Percentiles rank a stretch among this genome's conserved stretches.
phyloP scores from a whole-genome alignment of 352 stramenopile genomes.

The Pythium rhizo-oryzae region DNA sequence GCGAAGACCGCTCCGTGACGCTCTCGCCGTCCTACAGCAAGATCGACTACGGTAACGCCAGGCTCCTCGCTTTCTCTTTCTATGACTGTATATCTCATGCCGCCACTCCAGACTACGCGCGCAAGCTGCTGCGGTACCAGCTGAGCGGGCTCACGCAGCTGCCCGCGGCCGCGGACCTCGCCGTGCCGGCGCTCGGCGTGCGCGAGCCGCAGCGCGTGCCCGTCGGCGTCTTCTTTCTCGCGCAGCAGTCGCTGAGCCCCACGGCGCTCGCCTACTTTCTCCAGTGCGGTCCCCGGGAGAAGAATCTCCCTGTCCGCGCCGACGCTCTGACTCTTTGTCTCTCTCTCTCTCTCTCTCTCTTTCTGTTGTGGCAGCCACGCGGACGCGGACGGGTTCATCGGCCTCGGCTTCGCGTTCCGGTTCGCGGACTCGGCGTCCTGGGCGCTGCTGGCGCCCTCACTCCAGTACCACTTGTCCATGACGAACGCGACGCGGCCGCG shows the following conservation, averaged over 20 bases:
- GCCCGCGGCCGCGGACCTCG: slow-evolving; percentile 27
- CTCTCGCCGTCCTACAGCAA: slow-evolving; percentile 1
- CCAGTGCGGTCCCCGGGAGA: slow-evolving; percentile 13
- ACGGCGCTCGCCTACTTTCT: slow-evolving; percentile 56
- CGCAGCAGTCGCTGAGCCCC: slow-evolving; percentile 46
- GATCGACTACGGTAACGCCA: slow-evolving; percentile 42
- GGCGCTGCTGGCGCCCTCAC: slow-evolving; percentile 15
- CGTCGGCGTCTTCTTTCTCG: slow-evolving; percentile 47
- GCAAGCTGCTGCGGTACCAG: slow-evolving; percentile 53
- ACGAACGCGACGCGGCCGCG: not conserved
- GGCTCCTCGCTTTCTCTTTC: not conserved
- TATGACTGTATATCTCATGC: not conserved
- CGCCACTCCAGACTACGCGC: slow-evolving; percentile 47
- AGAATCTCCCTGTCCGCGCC: too few relatives aligned
- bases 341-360: not conserved
- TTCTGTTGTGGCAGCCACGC: slow-evolving; percentile 31
- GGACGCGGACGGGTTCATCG: slow-evolving; percentile 55
- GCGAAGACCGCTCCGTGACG: slow-evolving; percentile 31
- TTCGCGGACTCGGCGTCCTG: slow-evolving; percentile 42
- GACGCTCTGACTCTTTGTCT: too few relatives aligned
- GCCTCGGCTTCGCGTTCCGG: slow-evolving; percentile 47
- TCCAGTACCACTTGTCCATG: slow-evolving; percentile 17
- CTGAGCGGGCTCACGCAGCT: slow-evolving; percentile 40
- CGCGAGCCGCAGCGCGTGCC: slow-evolving; percentile 17
- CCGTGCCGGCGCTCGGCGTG: slow-evolving; percentile 36